Conservation (phyloP, 768 basidiomycete genomes). For the Brasilioporus rufonigricans region DNA sequence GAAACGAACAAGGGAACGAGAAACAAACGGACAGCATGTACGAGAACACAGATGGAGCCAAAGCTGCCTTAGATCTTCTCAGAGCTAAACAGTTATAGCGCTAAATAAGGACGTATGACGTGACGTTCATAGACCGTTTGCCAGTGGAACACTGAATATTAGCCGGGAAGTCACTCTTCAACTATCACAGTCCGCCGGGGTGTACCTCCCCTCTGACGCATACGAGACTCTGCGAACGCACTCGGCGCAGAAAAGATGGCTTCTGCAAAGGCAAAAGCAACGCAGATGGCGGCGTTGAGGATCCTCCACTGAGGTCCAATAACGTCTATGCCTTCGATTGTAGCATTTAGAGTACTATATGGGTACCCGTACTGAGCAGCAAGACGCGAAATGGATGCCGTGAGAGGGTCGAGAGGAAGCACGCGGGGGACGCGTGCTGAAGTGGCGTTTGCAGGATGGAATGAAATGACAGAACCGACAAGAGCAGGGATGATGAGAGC, state of each 20-base stretch:
- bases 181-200: conserved; percentile 19
- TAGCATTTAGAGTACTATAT: conserved; percentile 29
- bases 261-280: conserved; percentile 70
- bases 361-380: conserved; percentile 62
- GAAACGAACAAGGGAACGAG: background rate
- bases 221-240: conserved; percentile 33
- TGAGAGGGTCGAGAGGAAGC: conserved; percentile 54
- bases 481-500: conserved; percentile 57
- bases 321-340: conserved; percentile 45
- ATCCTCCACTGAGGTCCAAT: conserved; percentile 57
- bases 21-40: conserved; percentile 20
- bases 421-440: conserved; percentile 22
- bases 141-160: background rate
- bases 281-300: conserved; percentile 49
- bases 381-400: conserved; percentile 61
- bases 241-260: conserved; percentile 50
- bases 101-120: background rate
- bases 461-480: conserved; percentile 60
- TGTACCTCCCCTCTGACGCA: conserved; percentile 21
- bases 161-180: conserved; percentile 19
- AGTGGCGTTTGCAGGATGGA: conserved; percentile 43
- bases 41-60: conserved; percentile 11
- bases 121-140: background rate
- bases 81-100: background rate
- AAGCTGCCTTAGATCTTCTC: conserved; percentile 5